Evolutionary conservation across 441 rosid genomes (phyloP).

Genomic region (Populus tomentosa): DNA sequence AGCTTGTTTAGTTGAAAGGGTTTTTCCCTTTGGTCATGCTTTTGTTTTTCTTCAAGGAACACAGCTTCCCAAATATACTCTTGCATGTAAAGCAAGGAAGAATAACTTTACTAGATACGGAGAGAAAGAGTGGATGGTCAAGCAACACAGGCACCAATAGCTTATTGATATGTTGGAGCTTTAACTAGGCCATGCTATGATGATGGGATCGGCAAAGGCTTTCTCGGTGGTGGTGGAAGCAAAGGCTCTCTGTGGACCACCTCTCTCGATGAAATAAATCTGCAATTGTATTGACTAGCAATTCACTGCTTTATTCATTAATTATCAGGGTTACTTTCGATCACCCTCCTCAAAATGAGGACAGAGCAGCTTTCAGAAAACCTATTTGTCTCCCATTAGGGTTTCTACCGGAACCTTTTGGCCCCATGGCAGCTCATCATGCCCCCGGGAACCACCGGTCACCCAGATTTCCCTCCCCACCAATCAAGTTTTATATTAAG

Average conservation of each 20-base stretch:
- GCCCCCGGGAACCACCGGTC: conserved; percentile 35
- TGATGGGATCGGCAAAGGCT: conserved; percentile 36
- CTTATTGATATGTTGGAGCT: conserved; percentile 1
- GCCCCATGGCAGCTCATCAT: conserved; percentile 31
- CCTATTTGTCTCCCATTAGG: conserved; percentile 41
- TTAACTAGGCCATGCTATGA: conserved; percentile 24
- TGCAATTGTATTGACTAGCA: not conserved
- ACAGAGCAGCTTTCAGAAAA: conserved; percentile 25
- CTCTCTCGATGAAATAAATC: not conserved
- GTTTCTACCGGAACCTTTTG: conserved; percentile 22
- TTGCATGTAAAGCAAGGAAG: conserved; percentile 34
- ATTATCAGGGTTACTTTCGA: conserved; percentile 8
- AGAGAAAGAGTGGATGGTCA: conserved; percentile 8
- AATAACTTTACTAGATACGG: not conserved
- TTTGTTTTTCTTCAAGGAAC: conserved; percentile 28
- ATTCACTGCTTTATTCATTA: not conserved
- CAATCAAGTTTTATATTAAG: conserved; percentile 9
- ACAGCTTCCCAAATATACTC: conserved; percentile 66
- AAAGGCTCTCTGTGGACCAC: conserved; percentile 24
- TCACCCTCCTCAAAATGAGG: conserved; percentile 30
- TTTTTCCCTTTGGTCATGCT: conserved; percentile 22
- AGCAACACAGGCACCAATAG: conserved; percentile 6
- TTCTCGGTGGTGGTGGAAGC: conserved; percentile 19
- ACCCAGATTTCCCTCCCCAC: conserved; percentile 21
- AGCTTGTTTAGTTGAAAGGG: not conserved